A percentile compares a stretch with the other conserved stretches of the same genome.
Conservation (phyloP, 768 basidiomycete genomes). For the Boletus rubescentipes region DNA sequence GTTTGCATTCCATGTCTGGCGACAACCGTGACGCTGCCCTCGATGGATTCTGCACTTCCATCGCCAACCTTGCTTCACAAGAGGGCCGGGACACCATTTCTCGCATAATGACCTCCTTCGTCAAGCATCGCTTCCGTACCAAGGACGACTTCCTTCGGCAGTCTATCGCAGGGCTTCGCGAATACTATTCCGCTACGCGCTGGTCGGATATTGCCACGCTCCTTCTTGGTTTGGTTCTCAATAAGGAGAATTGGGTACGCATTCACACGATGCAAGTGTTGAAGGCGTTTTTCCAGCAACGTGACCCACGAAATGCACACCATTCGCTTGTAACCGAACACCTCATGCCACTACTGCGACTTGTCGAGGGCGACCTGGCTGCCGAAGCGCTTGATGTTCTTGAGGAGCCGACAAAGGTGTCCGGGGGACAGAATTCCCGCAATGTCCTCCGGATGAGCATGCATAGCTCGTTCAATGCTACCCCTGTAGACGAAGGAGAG, state of each 20-base stretch:
- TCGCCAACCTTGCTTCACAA: slow-evolving; percentile 67
- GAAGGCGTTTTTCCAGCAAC: slow-evolving; percentile 84
- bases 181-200: slow-evolving; percentile 73
- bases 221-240: slow-evolving; percentile 84
- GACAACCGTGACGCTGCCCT: slow-evolving; percentile 60
- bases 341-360: slow-evolving; percentile 85
- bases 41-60: slow-evolving; percentile 68
- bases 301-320: slow-evolving; percentile 72
- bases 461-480: slow-evolving; percentile 50
- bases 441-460: slow-evolving; percentile 93
- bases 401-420: slow-evolving; percentile 83
- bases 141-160: slow-evolving; percentile 93
- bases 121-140: slow-evolving; percentile 84
- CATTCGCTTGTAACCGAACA: slow-evolving; percentile 80
- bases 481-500: slow-evolving; percentile 56
- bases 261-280: slow-evolving; percentile 84
- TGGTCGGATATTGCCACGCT: slow-evolving; percentile 84
- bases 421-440: slow-evolving; percentile 72
- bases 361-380: slow-evolving; percentile 86
- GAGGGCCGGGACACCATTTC: slow-evolving; percentile 78
- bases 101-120: slow-evolving; percentile 87
- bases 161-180: slow-evolving; percentile 79
- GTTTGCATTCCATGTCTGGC: slow-evolving; percentile 72
- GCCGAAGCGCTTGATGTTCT: slow-evolving; percentile 88
- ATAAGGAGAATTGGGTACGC: slow-evolving; percentile 77